phyloP scores from a whole-genome alignment of 2,329 filamentous ascomycete species.

The Neoarthrinium moseri region DNA sequence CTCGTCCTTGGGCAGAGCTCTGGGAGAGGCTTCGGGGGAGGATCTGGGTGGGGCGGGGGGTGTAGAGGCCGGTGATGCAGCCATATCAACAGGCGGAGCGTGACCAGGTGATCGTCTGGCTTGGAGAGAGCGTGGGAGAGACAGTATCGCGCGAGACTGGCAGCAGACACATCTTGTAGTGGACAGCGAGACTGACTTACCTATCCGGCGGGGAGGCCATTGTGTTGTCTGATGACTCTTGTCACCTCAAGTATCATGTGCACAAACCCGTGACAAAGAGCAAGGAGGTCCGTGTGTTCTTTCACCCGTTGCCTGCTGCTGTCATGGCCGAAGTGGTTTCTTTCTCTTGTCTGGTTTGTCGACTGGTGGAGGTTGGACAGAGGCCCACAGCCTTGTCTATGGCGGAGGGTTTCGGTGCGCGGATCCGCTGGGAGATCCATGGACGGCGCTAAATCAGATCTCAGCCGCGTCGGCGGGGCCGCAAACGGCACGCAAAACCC shows the following conservation, averaged over 20 bases:
- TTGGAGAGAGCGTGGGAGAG: neutral
- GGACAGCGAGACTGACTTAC: slow-evolving; percentile 21
- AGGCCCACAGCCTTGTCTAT: slow-evolving; percentile 1
- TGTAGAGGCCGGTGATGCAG: neutral
- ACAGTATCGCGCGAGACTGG: neutral
- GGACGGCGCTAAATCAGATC: neutral
- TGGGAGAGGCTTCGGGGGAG: neutral
- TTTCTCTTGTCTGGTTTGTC: slow-evolving; percentile 7
- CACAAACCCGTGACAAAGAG: neutral
- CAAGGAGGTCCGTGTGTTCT: neutral
- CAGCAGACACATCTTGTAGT: neutral
- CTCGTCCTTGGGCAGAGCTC: slow-evolving; percentile 1
- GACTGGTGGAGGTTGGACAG: neutral
- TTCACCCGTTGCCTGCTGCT: neutral
- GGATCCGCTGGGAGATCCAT: neutral
- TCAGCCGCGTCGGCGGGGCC: neutral
- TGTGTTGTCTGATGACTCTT: slow-evolving; percentile 12
- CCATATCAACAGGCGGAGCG: neutral
- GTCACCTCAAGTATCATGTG: slow-evolving; percentile 8
- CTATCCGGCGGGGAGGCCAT: slow-evolving; percentile 27
- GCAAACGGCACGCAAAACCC: neutral
- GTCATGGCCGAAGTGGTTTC: neutral
- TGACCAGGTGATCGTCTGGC: neutral
- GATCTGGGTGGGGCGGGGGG: neutral
- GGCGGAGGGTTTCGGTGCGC: neutral